Evolutionary conservation across 495 filamentous ascomycete species (phyloP).

Genomic region (Penicillium psychrofluorescens): DNA sequence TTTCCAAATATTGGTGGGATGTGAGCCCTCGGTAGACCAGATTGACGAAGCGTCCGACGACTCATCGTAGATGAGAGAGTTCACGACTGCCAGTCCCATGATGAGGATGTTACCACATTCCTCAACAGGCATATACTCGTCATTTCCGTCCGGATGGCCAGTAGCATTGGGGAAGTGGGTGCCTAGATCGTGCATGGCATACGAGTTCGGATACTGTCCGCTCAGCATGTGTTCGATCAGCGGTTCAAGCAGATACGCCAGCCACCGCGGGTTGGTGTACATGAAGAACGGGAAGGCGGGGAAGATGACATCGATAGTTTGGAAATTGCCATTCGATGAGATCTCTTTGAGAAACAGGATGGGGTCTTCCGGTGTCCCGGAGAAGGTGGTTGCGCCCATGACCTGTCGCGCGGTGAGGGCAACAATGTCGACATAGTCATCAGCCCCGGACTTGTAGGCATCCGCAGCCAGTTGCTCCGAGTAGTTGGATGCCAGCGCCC

Average conservation of each 20-base stretch:
- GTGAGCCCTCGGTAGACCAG: constrained; percentile 36
- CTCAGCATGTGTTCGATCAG: constrained; percentile 85
- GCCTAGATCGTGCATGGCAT: constrained; percentile 92
- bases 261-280: constrained; percentile 89
- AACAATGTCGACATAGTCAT: constrained; percentile 68
- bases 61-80: constrained; percentile 65
- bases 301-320: constrained; percentile 97
- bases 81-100: constrained; percentile 82
- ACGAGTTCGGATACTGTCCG: constrained; percentile 84
- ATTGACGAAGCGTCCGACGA: constrained; percentile 46
- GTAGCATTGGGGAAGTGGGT: constrained; percentile 87
- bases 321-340: constrained; percentile 87
- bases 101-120: constrained; percentile 96
- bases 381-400: constrained; percentile 81
- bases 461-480: constrained; percentile 70
- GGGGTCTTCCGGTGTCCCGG: constrained; percentile 76
- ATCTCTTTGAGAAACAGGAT: constrained; percentile 94
- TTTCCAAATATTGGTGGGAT: constrained; percentile 6
- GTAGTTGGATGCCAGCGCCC: constrained; percentile 63
- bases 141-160: constrained; percentile 76
- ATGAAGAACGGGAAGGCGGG: constrained; percentile 91
- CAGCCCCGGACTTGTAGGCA: constrained; percentile 50
- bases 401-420: constrained; percentile 87
- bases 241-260: constrained; percentile 84
- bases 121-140: constrained; percentile 97